Evolutionary conservation across 306 rosid species (phyloP), one percentile per base, ranked within the genome.

Genomic region (Vigna radiata): DNA sequence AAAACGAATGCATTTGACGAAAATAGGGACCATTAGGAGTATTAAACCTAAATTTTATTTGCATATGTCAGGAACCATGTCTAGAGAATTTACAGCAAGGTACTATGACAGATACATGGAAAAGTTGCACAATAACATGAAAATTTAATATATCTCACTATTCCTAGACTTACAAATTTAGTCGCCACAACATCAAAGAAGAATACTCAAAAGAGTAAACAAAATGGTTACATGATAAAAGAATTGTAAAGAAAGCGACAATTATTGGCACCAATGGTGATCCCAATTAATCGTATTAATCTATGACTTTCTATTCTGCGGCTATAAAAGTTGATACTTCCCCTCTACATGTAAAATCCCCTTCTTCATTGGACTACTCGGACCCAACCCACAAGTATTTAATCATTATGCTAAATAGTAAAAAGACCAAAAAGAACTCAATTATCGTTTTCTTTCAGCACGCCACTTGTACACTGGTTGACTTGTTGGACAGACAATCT

Each of bases 391-490:
- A 3, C 33, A 67, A 67, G 54, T 31, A 46, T n/a, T 33, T 58
- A 23, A 67, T 67, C 60, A 18, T 16, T 19, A 31, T 68, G 74
- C 60, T 37, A 58, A 75, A 52, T 54, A 8, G 59, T 55, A n/a
- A 46, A 46, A 21, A 3, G 66, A 12, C 53, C 13, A 18, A 27
- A 59, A 44, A 31, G 36, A 41, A 17, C 27, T 54, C 14, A 4
- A 43, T 81, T 82, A 94, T 8, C 88, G 89, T 77, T 91, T 94
- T 49, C 93, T 89, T 83, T 91, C 98, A 36, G 87, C 60, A 74
- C 89, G 83, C 98, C 96, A 94, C 73, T 88, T 94, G 90, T 78
- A 89, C 48, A 88, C 92, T 0, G 96, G 88, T 68, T 81, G 82
- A 50, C 79, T 46, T 29, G 91, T 90, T 31, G 93, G 93, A 67